A percentile compares a stretch with the other conserved stretches of the same genome.
Conservation (phyloP, 1,284 basidiomycete species). For the Austroboletus niveus region DNA sequence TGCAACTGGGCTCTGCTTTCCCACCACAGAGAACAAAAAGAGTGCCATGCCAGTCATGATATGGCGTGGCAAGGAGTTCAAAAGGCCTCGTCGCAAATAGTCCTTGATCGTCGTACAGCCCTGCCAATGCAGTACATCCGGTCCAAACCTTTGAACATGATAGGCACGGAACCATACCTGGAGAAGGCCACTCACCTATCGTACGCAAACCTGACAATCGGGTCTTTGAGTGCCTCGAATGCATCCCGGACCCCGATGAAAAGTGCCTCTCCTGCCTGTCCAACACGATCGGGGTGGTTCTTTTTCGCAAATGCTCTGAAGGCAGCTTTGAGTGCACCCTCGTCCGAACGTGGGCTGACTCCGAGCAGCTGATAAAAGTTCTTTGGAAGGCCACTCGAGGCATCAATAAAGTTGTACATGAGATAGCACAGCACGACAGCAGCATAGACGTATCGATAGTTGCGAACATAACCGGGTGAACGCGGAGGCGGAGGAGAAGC, state of each 20-base stretch:
- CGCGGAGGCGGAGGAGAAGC: conserved; percentile 41
- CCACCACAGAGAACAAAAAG: conserved; percentile 62
- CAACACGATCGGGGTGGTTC: conserved; percentile 80
- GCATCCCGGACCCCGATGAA: conserved; percentile 77
- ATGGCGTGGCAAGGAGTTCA: conserved; percentile 70
- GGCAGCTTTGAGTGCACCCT: conserved; percentile 63
- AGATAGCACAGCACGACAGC: conserved; percentile 70
- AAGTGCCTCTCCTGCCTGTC: conserved; percentile 55
- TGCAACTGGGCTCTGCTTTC: conserved; percentile 56
- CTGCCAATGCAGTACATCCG: conserved; percentile 67
- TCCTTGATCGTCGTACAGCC: conserved; percentile 67
- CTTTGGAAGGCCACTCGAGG: conserved; percentile 51
- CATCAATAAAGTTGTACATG: conserved; percentile 59
- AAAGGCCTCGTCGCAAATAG: conserved; percentile 68
- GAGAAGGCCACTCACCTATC: conserved; percentile 54
- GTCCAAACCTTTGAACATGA: conserved; percentile 59
- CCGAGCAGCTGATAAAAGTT: conserved; percentile 80
- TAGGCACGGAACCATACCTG: not conserved
- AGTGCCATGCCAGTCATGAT: conserved; percentile 61
- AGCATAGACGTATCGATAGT: conserved; percentile 65
- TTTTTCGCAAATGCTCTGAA: conserved; percentile 73
- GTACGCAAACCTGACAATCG: conserved; percentile 81
- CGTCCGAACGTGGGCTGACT: conserved; percentile 60
- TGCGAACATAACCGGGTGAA: conserved; percentile 45
- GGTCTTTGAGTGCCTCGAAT: conserved; percentile 79